phyloP scores from a whole-genome alignment of 441 rosid genomes.

The Rhodomyrtus psidioides region DNA sequence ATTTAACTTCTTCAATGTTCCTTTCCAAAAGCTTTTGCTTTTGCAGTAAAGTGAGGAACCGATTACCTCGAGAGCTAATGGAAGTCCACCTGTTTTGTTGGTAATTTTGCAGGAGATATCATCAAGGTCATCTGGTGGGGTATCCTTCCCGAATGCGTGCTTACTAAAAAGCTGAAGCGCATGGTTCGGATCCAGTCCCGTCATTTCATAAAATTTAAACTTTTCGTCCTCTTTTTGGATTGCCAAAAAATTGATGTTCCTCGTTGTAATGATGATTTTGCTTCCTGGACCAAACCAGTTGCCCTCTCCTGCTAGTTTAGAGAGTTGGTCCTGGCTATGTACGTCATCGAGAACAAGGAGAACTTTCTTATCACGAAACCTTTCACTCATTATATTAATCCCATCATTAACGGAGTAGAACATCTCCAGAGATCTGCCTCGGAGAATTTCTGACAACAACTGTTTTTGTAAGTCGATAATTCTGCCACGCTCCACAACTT shows the following conservation, averaged over 20 bases:
- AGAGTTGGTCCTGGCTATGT: neutral
- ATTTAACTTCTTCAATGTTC: neutral
- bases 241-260: neutral
- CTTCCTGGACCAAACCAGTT: neutral
- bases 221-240: neutral
- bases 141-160: neutral
- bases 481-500: neutral
- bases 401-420: no score
- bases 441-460: neutral
- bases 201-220: neutral
- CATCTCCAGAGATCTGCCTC: fast-evolving
- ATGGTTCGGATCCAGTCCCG: neutral
- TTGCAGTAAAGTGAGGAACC: neutral
- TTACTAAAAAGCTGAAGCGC: neutral
- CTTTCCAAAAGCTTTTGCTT: neutral
- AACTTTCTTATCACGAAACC: neutral
- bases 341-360: neutral
- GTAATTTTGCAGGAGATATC: neutral
- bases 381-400: neutral
- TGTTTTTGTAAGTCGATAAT: neutral
- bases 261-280: neutral
- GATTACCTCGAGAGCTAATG: neutral
- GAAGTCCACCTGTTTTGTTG: neutral
- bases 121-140: neutral
- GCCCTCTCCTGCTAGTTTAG: neutral